Evolutionary conservation across 495 filamentous ascomycete genomes (phyloP), one percentile per base, ranked within the genome.

Genomic region (Lasiosphaeris hirsuta): DNA sequence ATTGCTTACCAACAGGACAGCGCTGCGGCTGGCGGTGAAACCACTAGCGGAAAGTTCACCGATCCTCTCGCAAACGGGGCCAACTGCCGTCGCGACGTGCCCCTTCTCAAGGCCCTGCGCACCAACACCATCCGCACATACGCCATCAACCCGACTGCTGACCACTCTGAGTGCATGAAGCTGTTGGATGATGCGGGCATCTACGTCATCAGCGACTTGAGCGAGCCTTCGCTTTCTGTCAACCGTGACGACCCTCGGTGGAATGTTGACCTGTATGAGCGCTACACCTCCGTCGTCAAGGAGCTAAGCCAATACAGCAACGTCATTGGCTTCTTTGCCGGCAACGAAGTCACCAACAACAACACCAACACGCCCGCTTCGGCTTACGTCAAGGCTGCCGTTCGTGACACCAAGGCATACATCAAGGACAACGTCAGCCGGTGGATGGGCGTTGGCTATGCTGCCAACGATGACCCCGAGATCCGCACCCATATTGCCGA

Each of bases 101-200:
- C 90, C n/a, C 75, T 85, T 59, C 80, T 98, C 48, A 62, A 82
- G 68, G 79, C 88, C 61, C 79, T 96, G 38, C 78, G 81, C 56
- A 93, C 92, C 65, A 98, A 98, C 74, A 84, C 85, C 30, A 91
- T 98, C 68, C 93, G 94, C 65, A 90, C 92, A 14, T 98, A 98
- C 72, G 90, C 90, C 64, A 83, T 98, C 68, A 84, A 98, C 72
- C 86, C 94, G 14, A 82, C 78, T 9, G 70, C 75, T 54, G 81
- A 96, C 73, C 94, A 98, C 76, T 75, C 75, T n/a, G 75, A 73
- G 7, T 97, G 93, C 75, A 97, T 98, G 93, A 71, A 81, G 54
- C 67, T 91, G 64, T 79, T 98, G 15, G 76, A 87, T 15, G 85
- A 89, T 52, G 90, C 89, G 30, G 94, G 91, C 58, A 98, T 98